phyloP scores from a whole-genome alignment of 495 filamentous ascomycete species.

The Thermothielavioides terrestris region DNA sequence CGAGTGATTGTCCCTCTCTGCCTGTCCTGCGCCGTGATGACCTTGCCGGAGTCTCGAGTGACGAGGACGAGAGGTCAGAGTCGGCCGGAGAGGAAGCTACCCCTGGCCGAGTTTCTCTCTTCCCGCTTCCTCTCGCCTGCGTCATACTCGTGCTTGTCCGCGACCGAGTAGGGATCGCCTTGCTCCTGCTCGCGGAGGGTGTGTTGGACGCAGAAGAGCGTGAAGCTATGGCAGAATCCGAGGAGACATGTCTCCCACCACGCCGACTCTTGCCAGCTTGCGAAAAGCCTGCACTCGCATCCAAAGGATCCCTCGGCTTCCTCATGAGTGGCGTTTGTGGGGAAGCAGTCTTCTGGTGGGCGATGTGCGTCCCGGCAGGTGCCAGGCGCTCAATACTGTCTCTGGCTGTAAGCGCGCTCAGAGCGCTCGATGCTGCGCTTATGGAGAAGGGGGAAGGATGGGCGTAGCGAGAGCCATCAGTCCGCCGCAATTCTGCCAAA shows the following conservation, averaged over 20 bases:
- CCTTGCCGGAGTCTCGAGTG: constrained; percentile 6
- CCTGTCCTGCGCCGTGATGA: not conserved
- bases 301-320: constrained; percentile 5
- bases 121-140: not conserved
- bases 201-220: constrained; percentile 8
- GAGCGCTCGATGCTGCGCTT: constrained; percentile 40
- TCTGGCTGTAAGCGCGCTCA: constrained; percentile 27
- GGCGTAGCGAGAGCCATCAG: constrained; percentile 16
- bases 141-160: constrained; percentile 5
- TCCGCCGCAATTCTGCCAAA: constrained; percentile 12
- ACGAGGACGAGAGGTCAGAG: constrained; percentile 13
- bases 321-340: constrained; percentile 12
- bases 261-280: not conserved
- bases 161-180: constrained; percentile 1
- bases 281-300: not conserved
- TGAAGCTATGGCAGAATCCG: constrained; percentile 13
- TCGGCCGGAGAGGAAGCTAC: constrained; percentile 10
- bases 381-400: constrained; percentile 13
- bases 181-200: constrained; percentile 3
- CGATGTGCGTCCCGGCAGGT: constrained; percentile 8
- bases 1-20: constrained; percentile 8
- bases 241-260: constrained; percentile 8
- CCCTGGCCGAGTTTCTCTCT: not conserved
- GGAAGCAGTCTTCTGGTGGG: constrained; percentile 8
- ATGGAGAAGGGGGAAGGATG: constrained; percentile 33